Percentiles rank a stretch among this genome's conserved stretches.
phyloP scores from a whole-genome alignment of 2,329 filamentous ascomycete species.

The Aureobasidium sp. region DNA sequence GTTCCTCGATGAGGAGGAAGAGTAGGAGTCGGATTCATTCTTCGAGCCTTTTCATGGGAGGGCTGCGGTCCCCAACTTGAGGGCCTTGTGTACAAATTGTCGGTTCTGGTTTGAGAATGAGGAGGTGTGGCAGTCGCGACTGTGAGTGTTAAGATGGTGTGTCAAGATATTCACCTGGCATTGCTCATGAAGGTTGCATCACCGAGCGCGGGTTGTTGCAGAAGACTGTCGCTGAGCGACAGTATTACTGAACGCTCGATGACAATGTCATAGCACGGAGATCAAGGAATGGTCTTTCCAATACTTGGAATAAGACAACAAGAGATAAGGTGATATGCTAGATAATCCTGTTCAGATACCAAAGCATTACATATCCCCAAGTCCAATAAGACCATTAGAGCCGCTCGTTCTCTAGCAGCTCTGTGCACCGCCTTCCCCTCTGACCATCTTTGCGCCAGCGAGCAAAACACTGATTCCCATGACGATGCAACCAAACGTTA shows the following conservation, averaged over 20 bases:
- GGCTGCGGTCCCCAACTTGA: background rate
- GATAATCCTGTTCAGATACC: background rate
- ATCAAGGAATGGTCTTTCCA: background rate
- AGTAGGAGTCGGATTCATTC: conserved; percentile 19
- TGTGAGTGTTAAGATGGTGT: background rate
- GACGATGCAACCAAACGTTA: conserved; percentile 70
- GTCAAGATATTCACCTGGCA: background rate
- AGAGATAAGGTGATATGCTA: background rate
- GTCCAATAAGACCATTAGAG: no score
- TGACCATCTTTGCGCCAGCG: conserved; percentile 59
- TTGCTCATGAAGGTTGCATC: background rate
- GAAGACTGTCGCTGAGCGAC: background rate
- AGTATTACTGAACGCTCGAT: background rate
- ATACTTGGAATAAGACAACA: background rate
- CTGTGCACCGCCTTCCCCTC: conserved; percentile 20
- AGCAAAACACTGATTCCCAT: conserved; percentile 75
- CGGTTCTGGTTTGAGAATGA: background rate
- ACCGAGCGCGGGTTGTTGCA: background rate
- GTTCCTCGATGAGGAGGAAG: conserved; percentile 27
- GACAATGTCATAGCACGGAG: background rate
- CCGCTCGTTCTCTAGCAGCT: background rate
- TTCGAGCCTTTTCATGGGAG: background rate
- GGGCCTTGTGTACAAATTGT: background rate
- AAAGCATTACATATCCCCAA: background rate
- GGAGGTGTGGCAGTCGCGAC: background rate